These are phyloP conservation scores for Leptomonas seymouri DNA, from an alignment of 208 protist genomes.

Conservation along the genomic window DNA sequence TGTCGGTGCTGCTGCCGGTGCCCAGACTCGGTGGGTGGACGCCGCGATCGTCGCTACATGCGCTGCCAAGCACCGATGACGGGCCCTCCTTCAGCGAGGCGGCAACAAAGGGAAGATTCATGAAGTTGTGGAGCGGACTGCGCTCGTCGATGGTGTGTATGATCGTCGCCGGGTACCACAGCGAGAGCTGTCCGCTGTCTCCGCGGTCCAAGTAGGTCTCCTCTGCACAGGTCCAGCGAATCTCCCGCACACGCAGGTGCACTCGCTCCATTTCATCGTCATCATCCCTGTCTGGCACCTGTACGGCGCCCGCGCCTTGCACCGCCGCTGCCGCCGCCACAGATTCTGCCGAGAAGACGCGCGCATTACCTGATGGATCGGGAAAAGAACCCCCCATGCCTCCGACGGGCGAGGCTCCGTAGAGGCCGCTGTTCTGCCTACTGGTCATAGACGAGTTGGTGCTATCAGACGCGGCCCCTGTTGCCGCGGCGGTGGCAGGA, in stretches of 20 bases:
- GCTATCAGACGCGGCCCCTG: slow-evolving; percentile 6
- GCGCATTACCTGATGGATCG: no score
- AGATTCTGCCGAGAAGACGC: neutral
- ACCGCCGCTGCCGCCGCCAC: neutral
- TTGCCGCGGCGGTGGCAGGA: neutral
- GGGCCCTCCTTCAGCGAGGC: slow-evolving; percentile 25
- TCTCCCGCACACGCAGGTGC: slow-evolving; percentile 62
- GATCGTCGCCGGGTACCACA: slow-evolving; percentile 84
- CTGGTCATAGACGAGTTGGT: slow-evolving; percentile 27
- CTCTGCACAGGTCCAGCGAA: slow-evolving; percentile 74
- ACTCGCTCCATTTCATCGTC: slow-evolving; percentile 48
- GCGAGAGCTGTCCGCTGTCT: slow-evolving; percentile 52
- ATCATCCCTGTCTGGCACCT: slow-evolving; percentile 8
- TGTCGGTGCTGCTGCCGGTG: neutral
- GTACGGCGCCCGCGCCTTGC: neutral
- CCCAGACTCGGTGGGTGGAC: slow-evolving; percentile 16
- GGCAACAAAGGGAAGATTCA: slow-evolving; percentile 42
- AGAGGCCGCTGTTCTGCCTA: slow-evolving; percentile 9
- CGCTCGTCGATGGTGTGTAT: slow-evolving; percentile 71
- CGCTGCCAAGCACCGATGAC: slow-evolving; percentile 4
- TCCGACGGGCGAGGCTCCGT: slow-evolving; percentile 2
- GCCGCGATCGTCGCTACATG: slow-evolving; percentile 6
- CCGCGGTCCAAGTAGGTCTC: slow-evolving; percentile 55
- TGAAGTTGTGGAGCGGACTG: slow-evolving; percentile 75
- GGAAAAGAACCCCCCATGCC: slow-evolving; percentile 3